These are phyloP conservation scores for Naganishia antarctica DNA, from an alignment of 768 basidiomycete genomes.

Conservation along the genomic window DNA sequence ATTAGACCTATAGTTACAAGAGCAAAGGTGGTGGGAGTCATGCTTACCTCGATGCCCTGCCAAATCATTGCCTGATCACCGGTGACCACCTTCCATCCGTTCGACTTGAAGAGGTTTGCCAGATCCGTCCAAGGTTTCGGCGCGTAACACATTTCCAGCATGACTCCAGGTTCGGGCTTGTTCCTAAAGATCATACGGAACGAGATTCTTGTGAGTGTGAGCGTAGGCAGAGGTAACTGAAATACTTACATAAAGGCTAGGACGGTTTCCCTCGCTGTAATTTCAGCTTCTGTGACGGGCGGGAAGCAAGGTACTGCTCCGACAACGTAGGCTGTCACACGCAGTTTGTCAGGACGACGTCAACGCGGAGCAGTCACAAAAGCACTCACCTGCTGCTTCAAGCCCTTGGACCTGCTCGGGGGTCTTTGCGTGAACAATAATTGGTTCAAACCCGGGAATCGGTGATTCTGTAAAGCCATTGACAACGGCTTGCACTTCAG, in stretches of 20 bases:
- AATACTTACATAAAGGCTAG: slow-evolving; percentile 32
- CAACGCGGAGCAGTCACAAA: not conserved
- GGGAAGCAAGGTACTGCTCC: slow-evolving; percentile 37
- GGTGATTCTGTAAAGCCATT: slow-evolving; percentile 29
- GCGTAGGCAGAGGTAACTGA: no score
- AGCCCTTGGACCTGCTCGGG: slow-evolving; percentile 32
- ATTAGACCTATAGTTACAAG: not conserved
- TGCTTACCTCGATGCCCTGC: slow-evolving; percentile 27
- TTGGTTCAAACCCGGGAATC: slow-evolving; percentile 30
- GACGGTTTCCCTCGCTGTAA: slow-evolving; percentile 32
- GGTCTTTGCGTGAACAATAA: slow-evolving; percentile 35
- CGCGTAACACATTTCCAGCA: slow-evolving; percentile 35
- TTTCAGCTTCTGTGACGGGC: slow-evolving; percentile 31
- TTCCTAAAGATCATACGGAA: not conserved
- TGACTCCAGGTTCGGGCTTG: slow-evolving; percentile 37
- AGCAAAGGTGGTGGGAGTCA: no score
- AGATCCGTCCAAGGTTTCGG: slow-evolving; percentile 19
- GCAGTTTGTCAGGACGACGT: not conserved
- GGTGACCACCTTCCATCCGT: slow-evolving; percentile 25
- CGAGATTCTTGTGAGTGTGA: no score
- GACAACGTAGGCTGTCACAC: slow-evolving; percentile 32
- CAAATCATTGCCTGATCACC: slow-evolving; percentile 38
- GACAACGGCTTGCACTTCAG: slow-evolving; percentile 34
- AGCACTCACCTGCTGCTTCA: slow-evolving; percentile 31
- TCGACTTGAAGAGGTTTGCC: slow-evolving; percentile 11